phyloP scores from a whole-genome alignment of 2,329 filamentous ascomycete genomes.

The Trichoderma sp. region DNA sequence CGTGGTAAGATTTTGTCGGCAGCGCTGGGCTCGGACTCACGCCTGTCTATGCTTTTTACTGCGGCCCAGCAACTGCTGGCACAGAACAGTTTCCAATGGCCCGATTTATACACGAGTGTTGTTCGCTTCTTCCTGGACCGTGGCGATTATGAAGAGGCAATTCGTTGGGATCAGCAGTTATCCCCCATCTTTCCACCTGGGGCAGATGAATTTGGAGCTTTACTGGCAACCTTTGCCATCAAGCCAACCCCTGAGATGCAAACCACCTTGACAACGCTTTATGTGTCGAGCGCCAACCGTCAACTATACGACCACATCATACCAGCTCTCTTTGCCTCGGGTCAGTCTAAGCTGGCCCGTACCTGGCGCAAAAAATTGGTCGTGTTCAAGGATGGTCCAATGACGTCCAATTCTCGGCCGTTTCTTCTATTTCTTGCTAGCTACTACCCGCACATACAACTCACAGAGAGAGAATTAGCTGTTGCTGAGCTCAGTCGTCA shows the following conservation, averaged over 20 bases:
- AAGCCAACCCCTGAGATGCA: slow-evolving; percentile 41
- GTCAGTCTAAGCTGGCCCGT: slow-evolving; percentile 45
- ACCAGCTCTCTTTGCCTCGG: slow-evolving; percentile 52
- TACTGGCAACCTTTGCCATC: slow-evolving; percentile 47
- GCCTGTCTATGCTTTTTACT: slow-evolving; percentile 32
- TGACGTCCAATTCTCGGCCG: slow-evolving; percentile 42
- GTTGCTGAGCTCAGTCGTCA: slow-evolving; percentile 23
- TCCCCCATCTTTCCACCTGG: slow-evolving; percentile 45
- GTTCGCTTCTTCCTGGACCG: slow-evolving; percentile 46
- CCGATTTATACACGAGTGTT: slow-evolving; percentile 50
- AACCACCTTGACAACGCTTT: slow-evolving; percentile 46
- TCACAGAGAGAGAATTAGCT: slow-evolving; percentile 41
- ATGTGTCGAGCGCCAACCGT: slow-evolving; percentile 45
- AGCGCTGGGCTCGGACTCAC: slow-evolving; percentile 30
- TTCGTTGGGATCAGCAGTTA: slow-evolving; percentile 52
- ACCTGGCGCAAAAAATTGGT: slow-evolving; percentile 51
- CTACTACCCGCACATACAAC: slow-evolving; percentile 46
- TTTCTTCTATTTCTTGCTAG: slow-evolving; percentile 51
- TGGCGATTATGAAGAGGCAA: slow-evolving; percentile 39
- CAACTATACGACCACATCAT: slow-evolving; percentile 53
- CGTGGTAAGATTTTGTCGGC: slow-evolving; percentile 36
- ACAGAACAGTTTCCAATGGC: slow-evolving; percentile 47
- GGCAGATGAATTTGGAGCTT: slow-evolving; percentile 42
- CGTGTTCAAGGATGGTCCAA: slow-evolving; percentile 45
- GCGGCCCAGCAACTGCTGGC: slow-evolving; percentile 39